Base-by-base conservation (phyloP, 805 yeast species). In the Wickerhamiella slavikovae region DNA sequence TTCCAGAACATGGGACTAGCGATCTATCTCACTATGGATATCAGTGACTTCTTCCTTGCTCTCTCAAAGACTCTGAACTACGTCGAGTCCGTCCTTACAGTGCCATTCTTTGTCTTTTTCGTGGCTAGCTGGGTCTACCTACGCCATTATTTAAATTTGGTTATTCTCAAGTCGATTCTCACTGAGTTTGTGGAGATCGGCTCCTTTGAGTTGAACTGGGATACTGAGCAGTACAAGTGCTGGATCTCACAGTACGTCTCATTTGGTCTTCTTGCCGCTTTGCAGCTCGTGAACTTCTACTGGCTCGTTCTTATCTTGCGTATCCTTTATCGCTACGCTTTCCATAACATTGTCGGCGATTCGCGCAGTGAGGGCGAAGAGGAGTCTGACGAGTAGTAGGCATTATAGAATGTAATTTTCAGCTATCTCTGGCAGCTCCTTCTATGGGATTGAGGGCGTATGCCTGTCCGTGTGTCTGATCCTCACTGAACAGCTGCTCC, bases 1-100 rank as follows among this genome's bases (percentile, higher is more conserved):
- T 89, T 82, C 60, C 79, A 93, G 11, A 79, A 91, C 71, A 85
- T 89, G 66, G 99, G 99, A 4, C 51, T 89, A 21, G 77, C 75
- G 12, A 67, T 89, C 30, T 89, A 79, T 51, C 66, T 89, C 43
- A 80, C 96, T 15, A 89, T 89, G 99, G 99, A 89, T 53, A 64
- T 82, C 22, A 76, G 93, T 12, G 99, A 89, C 57, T 71, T 80
- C 52, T 77, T 82, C 54, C 58, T 89, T 39, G 74, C 94, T 5
- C 42, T 60, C 3, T 78, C 95, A 17, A 89, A 89, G 53, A 68
- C 79, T n/a, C 54, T 80, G 35, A 85, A 79, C 54, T 89, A 89
- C 49, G 51, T 91, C 34, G 77, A 82, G 42, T 70, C 82, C 3
- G 43, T 60, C 3, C 34, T 68, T 4, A 66, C 72, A 2, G 69